Base-by-base conservation (phyloP, 2,329 filamentous ascomycete genomes). In the Cercospora sojina region DNA sequence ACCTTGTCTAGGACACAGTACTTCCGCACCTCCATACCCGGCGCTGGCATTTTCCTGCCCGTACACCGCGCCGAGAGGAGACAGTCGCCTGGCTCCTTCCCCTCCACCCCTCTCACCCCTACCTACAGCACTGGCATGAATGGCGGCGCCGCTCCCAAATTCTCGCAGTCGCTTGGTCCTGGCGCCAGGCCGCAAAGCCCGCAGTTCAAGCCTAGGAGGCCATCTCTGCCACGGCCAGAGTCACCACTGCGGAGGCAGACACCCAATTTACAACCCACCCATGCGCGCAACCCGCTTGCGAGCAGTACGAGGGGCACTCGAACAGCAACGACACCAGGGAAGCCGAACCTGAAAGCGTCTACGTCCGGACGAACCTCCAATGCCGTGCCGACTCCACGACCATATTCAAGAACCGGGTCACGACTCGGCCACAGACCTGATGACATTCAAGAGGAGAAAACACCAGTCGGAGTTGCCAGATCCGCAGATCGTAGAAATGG, bases 11-110 rank as follows among this genome's bases (percentile, higher is more conserved):
- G 66, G 31, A 62, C n/a, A 57, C 63, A 63, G 71, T 99, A 99
- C 80, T 99, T 99, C 78, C 85, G 83, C 38, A 97, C 95, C 10
- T 85, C 85, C 3, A 81, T 89, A 23, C 87, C 91, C 0, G 92
- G 92, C 68, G 88, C 95, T 2, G 95, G 95, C 67, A 98, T 99
- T 75, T 99, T 99, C 77, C 85, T 99, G 13, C 95, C 95, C 3
- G 82, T 95, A 16, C 87, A 89, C 77, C 95, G 96, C 78, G 91
- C 91, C 35, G 84, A 86, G 75, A 91, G 86, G 78, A 89, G 87
- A 76, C 86, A 86, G 59, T 87, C 86, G 47, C 83, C 84, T 23
- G 83, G 82, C 59, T 82, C 84, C 6, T 85, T 86, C 70, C 86
- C 90, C 7, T 82, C 86, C 62, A 93, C 90, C 1, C 91, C 93